phyloP scores from a whole-genome alignment of 495 filamentous ascomycete genomes.

The Aspergillus coremiiformis region DNA sequence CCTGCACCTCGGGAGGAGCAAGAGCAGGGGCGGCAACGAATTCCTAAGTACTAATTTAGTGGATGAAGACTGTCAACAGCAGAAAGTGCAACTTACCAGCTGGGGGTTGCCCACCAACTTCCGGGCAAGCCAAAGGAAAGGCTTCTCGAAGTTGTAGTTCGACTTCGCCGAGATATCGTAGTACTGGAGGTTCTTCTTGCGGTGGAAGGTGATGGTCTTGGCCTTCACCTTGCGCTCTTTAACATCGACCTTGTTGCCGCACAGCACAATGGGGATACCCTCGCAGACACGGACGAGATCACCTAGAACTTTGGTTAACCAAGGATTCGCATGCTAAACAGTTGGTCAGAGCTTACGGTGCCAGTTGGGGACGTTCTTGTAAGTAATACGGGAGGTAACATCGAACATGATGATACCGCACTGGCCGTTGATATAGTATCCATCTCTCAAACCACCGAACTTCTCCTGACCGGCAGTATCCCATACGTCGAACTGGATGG shows the following conservation, averaged over 20 bases:
- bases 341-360: constrained; percentile 70
- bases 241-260: constrained; percentile 99
- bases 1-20: constrained; percentile 81
- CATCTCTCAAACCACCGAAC: constrained; percentile 98
- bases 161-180: constrained; percentile 99
- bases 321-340: neutral
- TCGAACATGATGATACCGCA: constrained; percentile 99
- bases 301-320: constrained; percentile 48
- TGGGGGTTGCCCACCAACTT: constrained; percentile 93
- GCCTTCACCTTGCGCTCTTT: constrained; percentile 99
- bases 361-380: constrained; percentile 99
- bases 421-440: constrained; percentile 99
- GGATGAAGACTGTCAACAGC: neutral
- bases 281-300: constrained; percentile 99
- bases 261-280: constrained; percentile 97
- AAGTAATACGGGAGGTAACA: constrained; percentile 98
- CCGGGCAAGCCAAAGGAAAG: constrained; percentile 98
- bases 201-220: constrained; percentile 99
- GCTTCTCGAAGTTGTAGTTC: constrained; percentile 99
- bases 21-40: constrained; percentile 94
- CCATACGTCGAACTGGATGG: constrained; percentile 99
- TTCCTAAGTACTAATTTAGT: constrained; percentile 51
- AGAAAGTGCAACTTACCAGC: constrained; percentile 54
- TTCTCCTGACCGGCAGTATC: constrained; percentile 99
- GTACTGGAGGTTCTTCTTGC: constrained; percentile 99